Percentiles rank a stretch among this genome's conserved stretches.
phyloP scores from a whole-genome alignment of 2,329 filamentous ascomycete genomes.

The Neonectria faginata region DNA sequence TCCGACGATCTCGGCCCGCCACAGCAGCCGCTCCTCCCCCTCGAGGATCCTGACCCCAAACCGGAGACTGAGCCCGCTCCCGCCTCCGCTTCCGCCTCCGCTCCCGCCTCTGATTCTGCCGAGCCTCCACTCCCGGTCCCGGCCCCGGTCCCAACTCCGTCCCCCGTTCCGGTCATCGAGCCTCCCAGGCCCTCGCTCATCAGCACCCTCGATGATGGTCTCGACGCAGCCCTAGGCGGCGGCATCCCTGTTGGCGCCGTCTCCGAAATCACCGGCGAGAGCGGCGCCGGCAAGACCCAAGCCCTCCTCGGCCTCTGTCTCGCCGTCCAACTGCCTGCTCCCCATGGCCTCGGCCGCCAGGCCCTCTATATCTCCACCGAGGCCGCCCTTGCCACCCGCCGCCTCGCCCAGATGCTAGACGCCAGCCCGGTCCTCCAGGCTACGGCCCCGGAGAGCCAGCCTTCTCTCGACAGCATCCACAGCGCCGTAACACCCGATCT shows the following conservation, averaged over 20 bases:
- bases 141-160: neutral
- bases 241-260: slow-evolving; percentile 85
- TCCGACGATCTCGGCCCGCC: slow-evolving; percentile 67
- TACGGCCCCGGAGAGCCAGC: slow-evolving; percentile 45
- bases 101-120: neutral
- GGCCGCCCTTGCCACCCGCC: slow-evolving; percentile 82
- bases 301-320: slow-evolving; percentile 88
- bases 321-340: slow-evolving; percentile 82
- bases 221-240: slow-evolving; percentile 79
- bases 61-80: slow-evolving; percentile 12
- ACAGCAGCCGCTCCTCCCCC: slow-evolving; percentile 40
- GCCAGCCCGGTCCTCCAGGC: slow-evolving; percentile 70
- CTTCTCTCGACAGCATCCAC: slow-evolving; percentile 81
- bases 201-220: slow-evolving; percentile 80
- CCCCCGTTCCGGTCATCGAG: slow-evolving; percentile 8
- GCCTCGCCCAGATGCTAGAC: slow-evolving; percentile 82
- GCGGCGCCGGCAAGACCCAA: slow-evolving; percentile 95
- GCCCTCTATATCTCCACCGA: slow-evolving; percentile 96
- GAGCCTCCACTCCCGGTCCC: slow-evolving; percentile 5
- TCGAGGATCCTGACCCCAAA: slow-evolving; percentile 17
- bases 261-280: slow-evolving; percentile 92
- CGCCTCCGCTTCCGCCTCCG: neutral
- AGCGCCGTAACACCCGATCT: slow-evolving; percentile 89
- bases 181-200: slow-evolving; percentile 57
- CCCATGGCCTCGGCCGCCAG: slow-evolving; percentile 76